These are phyloP conservation scores for Cryphonectria japonica DNA, from an alignment of 2,329 filamentous ascomycete species.

Conservation along the genomic window DNA sequence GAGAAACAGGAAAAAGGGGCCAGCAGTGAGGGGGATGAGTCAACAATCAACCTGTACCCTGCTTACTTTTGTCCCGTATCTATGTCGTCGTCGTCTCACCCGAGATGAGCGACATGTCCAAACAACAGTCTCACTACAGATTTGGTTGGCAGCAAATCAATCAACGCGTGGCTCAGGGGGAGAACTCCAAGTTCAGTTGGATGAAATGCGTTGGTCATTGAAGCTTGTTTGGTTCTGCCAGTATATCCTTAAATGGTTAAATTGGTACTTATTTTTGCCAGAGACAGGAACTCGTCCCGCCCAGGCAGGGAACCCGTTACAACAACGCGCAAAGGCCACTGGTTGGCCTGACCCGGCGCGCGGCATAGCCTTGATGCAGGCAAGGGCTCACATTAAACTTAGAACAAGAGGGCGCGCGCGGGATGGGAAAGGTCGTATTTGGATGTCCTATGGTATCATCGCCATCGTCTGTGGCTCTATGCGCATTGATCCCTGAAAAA, in stretches of 20 bases:
- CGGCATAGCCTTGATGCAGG: slow-evolving; percentile 21
- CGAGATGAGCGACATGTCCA: slow-evolving; percentile 19
- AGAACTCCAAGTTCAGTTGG: no score
- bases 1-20: background rate
- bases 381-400: background rate
- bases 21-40: background rate
- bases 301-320: slow-evolving; percentile 11
- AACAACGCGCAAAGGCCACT: background rate
- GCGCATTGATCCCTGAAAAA: background rate
- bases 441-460: background rate
- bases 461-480: background rate
- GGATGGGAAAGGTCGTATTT: slow-evolving; percentile 2
- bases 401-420: background rate
- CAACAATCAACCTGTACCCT: background rate
- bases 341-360: background rate
- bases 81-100: background rate
- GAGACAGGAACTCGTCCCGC: slow-evolving; percentile 4
- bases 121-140: slow-evolving; percentile 14
- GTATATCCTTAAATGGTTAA: background rate
- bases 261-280: slow-evolving; percentile 7
- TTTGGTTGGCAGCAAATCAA: slow-evolving; percentile 14
- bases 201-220: no score
- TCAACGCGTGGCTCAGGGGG: background rate
- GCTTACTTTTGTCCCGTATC: background rate
- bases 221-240: background rate